These are phyloP conservation scores for Populus tomentosa DNA, from an alignment of 441 rosid genomes.

Conservation along the genomic window DNA sequence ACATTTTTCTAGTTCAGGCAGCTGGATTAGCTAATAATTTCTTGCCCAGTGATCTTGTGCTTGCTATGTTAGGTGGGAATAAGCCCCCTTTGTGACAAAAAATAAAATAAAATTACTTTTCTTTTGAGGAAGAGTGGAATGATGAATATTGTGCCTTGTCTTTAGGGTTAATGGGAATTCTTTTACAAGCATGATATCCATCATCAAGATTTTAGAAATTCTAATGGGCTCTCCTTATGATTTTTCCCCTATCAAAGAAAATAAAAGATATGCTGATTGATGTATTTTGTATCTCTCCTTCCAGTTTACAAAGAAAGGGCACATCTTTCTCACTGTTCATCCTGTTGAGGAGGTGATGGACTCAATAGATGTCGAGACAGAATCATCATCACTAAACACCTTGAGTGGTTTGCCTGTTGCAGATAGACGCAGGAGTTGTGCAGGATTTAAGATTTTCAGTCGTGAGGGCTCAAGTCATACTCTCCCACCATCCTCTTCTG, in stretches of 20 bases:
- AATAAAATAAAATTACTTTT: background rate
- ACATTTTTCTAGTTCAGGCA: background rate
- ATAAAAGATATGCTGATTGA: background rate
- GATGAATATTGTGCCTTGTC: background rate
- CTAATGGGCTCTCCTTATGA: background rate
- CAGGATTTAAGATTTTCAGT: slow-evolving; percentile 50
- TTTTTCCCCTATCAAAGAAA: background rate
- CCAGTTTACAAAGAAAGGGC: slow-evolving; percentile 93
- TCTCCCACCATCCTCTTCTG: slow-evolving; percentile 32
- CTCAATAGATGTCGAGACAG: slow-evolving; percentile 46
- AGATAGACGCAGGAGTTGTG: slow-evolving; percentile 67
- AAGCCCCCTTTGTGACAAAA: background rate
- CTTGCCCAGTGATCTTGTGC: background rate
- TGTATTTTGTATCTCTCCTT: background rate
- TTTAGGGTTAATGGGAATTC: background rate
- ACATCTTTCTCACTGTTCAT: slow-evolving; percentile 76
- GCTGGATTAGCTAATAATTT: background rate
- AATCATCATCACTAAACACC: slow-evolving; percentile 48
- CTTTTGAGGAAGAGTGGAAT: background rate
- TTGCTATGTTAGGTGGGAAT: background rate
- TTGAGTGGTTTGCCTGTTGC: slow-evolving; percentile 82
- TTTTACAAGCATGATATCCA: background rate
- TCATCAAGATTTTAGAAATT: background rate
- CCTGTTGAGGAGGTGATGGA: slow-evolving; percentile 73
- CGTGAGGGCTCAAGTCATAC: slow-evolving; percentile 32